Conservation (phyloP, 371 early-diverging fungal species). For the Mucor ambiguus region DNA sequence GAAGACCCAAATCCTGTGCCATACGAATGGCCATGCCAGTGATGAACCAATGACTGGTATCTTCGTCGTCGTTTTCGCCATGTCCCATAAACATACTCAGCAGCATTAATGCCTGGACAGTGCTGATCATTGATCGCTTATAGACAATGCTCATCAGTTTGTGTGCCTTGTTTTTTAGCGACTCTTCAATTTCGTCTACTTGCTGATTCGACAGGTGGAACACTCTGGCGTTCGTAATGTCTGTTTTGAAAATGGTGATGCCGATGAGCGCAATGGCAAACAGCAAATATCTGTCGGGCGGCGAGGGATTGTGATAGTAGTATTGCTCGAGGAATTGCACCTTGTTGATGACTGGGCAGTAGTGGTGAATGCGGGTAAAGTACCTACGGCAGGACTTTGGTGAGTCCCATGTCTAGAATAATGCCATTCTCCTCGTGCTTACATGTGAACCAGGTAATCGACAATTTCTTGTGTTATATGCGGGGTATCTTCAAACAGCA, state of each 20-base stretch:
- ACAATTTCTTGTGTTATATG: constrained; percentile 30
- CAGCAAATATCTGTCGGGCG: constrained; percentile 37
- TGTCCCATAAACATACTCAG: constrained; percentile 35
- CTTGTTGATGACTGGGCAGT: constrained; percentile 43
- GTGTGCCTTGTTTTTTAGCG: constrained; percentile 27
- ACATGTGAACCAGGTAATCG: constrained; percentile 39
- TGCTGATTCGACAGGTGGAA: constrained; percentile 14
- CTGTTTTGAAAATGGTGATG: constrained; percentile 12
- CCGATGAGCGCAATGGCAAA: constrained; percentile 35
- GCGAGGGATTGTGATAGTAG: constrained; percentile 36
- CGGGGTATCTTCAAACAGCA: constrained; percentile 30
- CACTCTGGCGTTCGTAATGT: constrained; percentile 6
- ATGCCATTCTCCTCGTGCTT: not conserved
- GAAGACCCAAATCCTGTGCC: constrained; percentile 63
- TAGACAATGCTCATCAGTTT: constrained; percentile 24
- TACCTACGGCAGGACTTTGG: constrained; percentile 21
- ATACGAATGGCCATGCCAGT: constrained; percentile 62
- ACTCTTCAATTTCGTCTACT: constrained; percentile 9
- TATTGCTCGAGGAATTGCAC: constrained; percentile 42
- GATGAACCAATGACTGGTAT: constrained; percentile 38
- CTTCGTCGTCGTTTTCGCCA: constrained; percentile 30
- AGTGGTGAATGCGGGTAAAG: constrained; percentile 37
- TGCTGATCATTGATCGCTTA: constrained; percentile 41
- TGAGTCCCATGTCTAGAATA: not conserved
- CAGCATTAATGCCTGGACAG: constrained; percentile 40